A percentile compares a stretch with the other conserved stretches of the same genome.
Conservation (phyloP, 768 basidiomycete genomes). For the Dentipellis sp. region DNA sequence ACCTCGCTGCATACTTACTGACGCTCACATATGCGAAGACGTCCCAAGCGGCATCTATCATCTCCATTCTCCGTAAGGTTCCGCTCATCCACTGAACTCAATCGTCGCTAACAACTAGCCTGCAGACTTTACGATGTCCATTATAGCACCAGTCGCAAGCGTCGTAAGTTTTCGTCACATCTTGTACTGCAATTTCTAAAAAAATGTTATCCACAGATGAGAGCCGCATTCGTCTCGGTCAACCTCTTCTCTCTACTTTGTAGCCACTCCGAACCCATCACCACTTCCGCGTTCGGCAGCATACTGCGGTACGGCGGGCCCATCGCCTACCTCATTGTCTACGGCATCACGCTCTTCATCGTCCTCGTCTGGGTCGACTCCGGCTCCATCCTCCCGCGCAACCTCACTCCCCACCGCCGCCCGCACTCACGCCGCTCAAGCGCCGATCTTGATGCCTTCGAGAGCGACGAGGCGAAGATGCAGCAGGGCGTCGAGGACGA, state of each 20-base stretch:
- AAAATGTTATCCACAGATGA: slow-evolving; percentile 29
- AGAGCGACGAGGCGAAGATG: not conserved
- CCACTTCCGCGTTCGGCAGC: slow-evolving; percentile 35
- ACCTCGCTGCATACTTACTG: slow-evolving; percentile 59
- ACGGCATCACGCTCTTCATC: slow-evolving; percentile 46
- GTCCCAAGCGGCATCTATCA: slow-evolving; percentile 39
- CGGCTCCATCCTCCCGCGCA: slow-evolving; percentile 42
- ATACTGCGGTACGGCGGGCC: slow-evolving; percentile 66
- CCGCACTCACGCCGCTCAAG: not conserved
- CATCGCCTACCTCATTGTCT: slow-evolving; percentile 61
- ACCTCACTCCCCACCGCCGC: not conserved
- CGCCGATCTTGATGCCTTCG: not conserved
- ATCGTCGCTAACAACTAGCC: not conserved
- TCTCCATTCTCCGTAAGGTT: slow-evolving; percentile 48
- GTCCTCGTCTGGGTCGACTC: slow-evolving; percentile 69
- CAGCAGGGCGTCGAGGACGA: slow-evolving; percentile 45
- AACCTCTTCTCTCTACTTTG: slow-evolving; percentile 73
- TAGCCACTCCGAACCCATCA: slow-evolving; percentile 39
- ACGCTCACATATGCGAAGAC: slow-evolving; percentile 66
- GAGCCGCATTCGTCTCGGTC: slow-evolving; percentile 65
- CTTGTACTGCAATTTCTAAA: not conserved
- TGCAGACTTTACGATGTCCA: slow-evolving; percentile 54
- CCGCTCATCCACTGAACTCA: not conserved
- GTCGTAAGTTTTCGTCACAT: slow-evolving; percentile 55
- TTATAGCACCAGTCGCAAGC: slow-evolving; percentile 61